Conservation (phyloP, 2,329 filamentous ascomycete genomes). For the Fusarium algeriense region DNA sequence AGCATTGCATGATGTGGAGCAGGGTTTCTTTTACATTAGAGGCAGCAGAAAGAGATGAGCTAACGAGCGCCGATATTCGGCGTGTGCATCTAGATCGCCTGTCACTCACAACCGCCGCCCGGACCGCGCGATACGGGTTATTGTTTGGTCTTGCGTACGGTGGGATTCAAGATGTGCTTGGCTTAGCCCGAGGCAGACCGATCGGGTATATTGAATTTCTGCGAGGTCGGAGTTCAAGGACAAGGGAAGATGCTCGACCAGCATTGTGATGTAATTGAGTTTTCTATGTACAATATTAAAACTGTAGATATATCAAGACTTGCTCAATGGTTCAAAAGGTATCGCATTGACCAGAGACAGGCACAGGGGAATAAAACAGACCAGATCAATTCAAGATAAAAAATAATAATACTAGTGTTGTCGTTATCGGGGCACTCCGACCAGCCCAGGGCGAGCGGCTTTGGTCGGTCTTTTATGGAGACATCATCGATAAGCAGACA, state of each 20-base stretch:
- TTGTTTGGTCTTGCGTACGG: slow-evolving; percentile 85
- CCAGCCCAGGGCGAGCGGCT: slow-evolving; percentile 31
- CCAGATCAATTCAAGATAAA: slow-evolving; percentile 15
- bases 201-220: slow-evolving; percentile 81
- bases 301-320: slow-evolving; percentile 14
- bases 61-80: slow-evolving; percentile 49
- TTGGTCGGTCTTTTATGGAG: slow-evolving; percentile 41
- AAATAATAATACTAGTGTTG: slow-evolving; percentile 18
- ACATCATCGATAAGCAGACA: slow-evolving; percentile 27
- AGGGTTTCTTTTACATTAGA: neutral
- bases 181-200: slow-evolving; percentile 75
- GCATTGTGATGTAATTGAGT: slow-evolving; percentile 5
- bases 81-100: slow-evolving; percentile 73
- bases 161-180: slow-evolving; percentile 80
- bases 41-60: slow-evolving; percentile 11
- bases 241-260: slow-evolving; percentile 25
- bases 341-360: slow-evolving; percentile 9
- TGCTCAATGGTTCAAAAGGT: neutral
- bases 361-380: slow-evolving; percentile 6
- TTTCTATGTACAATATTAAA: slow-evolving; percentile 1
- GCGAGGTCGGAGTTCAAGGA: slow-evolving; percentile 55
- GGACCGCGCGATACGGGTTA: slow-evolving; percentile 84
- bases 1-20: slow-evolving; percentile 17
- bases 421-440: slow-evolving; percentile 28
- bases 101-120: slow-evolving; percentile 79